phyloP scores from a whole-genome alignment of 2,329 filamentous ascomycete species.

The Orbilia oligospora region DNA sequence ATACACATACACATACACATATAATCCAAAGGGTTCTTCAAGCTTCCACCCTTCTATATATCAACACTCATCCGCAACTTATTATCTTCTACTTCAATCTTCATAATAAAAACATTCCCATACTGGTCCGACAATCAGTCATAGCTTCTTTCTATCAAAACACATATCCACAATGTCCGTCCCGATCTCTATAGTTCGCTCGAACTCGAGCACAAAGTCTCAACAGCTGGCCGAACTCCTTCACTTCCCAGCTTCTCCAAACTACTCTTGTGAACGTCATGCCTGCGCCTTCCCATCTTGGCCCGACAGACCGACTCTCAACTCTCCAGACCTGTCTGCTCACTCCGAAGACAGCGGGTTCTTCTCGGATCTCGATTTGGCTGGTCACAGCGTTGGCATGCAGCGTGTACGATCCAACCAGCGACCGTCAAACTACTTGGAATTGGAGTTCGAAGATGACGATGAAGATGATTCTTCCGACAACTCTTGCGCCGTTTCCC shows the following conservation, averaged over 20 bases:
- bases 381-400: slow-evolving; percentile 57
- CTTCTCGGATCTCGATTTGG: slow-evolving; percentile 59
- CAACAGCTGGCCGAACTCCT: slow-evolving; percentile 57
- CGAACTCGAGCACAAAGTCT: slow-evolving; percentile 60
- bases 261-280: slow-evolving; percentile 59
- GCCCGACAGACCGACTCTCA: slow-evolving; percentile 60
- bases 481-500: slow-evolving; percentile 54
- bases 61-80: slow-evolving; percentile 19
- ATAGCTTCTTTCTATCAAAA: slow-evolving; percentile 15
- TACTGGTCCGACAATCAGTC: slow-evolving; percentile 38
- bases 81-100: slow-evolving; percentile 1
- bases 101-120: slow-evolving; percentile 21
- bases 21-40: slow-evolving; percentile 24
- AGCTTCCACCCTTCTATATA: slow-evolving; percentile 33
- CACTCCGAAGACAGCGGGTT: slow-evolving; percentile 58
- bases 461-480: slow-evolving; percentile 55
- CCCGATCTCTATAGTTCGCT: slow-evolving; percentile 59
- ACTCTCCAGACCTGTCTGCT: slow-evolving; percentile 57
- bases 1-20: slow-evolving; percentile 25
- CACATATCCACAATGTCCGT: slow-evolving; percentile 58
- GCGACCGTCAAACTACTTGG: slow-evolving; percentile 59
- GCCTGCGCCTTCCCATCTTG: slow-evolving; percentile 61
- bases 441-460: slow-evolving; percentile 59
- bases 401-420: slow-evolving; percentile 51
- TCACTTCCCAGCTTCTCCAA: slow-evolving; percentile 58